These are phyloP conservation scores for Immersiella caudata DNA, from an alignment of 495 filamentous ascomycete species.

Conservation along the genomic window DNA sequence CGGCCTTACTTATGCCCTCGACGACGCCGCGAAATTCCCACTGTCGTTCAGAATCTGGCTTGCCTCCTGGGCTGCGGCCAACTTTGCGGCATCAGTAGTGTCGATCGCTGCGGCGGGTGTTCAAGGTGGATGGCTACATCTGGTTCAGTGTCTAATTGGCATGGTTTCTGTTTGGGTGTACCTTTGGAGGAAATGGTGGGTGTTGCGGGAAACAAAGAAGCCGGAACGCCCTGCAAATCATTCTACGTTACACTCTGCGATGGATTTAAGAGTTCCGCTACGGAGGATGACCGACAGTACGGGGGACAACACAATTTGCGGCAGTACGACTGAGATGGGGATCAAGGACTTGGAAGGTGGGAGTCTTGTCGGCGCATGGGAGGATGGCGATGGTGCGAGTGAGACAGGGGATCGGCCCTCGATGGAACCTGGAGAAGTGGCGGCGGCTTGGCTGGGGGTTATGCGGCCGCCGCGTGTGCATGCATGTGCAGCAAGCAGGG, in stretches of 20 bases:
- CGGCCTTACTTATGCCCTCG: background rate
- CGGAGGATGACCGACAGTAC: no score
- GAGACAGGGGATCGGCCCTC: conserved; percentile 4
- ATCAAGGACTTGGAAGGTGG: background rate
- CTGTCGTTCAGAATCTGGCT: conserved; percentile 7
- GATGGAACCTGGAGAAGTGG: background rate
- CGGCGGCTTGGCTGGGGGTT: no score
- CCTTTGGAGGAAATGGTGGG: conserved; percentile 4
- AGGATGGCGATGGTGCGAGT: conserved; percentile 37
- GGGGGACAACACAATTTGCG: background rate
- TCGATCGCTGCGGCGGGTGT: conserved; percentile 1
- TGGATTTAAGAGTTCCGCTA: no score
- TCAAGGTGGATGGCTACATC: conserved; percentile 4
- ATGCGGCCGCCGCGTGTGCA: no score
- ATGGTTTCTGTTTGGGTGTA: conserved; percentile 11
- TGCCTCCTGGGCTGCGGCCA: background rate
- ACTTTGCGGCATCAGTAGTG: conserved; percentile 4
- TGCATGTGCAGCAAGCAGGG: no score
- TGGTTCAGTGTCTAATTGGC: conserved; percentile 5
- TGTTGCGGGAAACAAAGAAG: no score
- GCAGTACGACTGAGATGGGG: conserved; percentile 2
- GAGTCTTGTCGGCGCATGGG: conserved; percentile 3
- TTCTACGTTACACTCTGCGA: no score
- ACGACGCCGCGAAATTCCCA: background rate
- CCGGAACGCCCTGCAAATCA: no score